Base-by-base conservation (phyloP, 768 basidiomycete species). In the Tylopilus subfusipes region DNA sequence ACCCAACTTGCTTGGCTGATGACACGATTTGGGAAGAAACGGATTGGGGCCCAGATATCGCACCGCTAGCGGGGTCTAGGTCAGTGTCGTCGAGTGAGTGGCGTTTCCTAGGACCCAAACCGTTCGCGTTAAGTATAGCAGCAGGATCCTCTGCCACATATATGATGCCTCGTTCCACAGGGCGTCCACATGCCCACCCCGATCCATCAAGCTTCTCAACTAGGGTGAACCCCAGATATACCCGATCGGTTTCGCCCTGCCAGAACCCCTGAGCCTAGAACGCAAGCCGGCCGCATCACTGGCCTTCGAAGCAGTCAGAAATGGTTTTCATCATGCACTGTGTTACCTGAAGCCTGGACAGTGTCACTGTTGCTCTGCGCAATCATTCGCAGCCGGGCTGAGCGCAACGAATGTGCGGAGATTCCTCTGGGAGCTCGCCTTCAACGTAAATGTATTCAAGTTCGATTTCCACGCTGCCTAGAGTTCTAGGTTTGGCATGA, bases 181-280 rank as follows among this genome's bases (percentile, higher is more conserved):
- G 54, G 48, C 42, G 55, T 2, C 50, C 60, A 52, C 60, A 54
- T 61, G 60, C 29, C 55, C 60, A 61, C 55, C 55, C 59, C 30
- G 12, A 45, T 48, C 34, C 18, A 19, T 33, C 24, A 14, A 19
- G 25, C 25, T 27, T 7, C 5, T n/a, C 9, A n/a, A n/a, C 3
- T 2, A 21, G 36, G 48, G 46, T 10, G 31, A 22, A 36, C 53
- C 56, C 48, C 31, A 33, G 42, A 48, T 49, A 13, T 14, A 14
- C 33, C 50, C 50, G 42, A 44, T 44, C 51, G 18, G 19, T 30
- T 25, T 43, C 7, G 33, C 22, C 31, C 22, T 39, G 18, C 31
- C 31, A 33, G 19, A 44, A 14, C 4, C 34, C 43, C 42, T 38
- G 27, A 9, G 48, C 25, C 47, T 54, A 44, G 47, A 49, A 25